Base-by-base conservation (phyloP, 306 rosid species). In the Cyamopsis tetragonoloba region DNA sequence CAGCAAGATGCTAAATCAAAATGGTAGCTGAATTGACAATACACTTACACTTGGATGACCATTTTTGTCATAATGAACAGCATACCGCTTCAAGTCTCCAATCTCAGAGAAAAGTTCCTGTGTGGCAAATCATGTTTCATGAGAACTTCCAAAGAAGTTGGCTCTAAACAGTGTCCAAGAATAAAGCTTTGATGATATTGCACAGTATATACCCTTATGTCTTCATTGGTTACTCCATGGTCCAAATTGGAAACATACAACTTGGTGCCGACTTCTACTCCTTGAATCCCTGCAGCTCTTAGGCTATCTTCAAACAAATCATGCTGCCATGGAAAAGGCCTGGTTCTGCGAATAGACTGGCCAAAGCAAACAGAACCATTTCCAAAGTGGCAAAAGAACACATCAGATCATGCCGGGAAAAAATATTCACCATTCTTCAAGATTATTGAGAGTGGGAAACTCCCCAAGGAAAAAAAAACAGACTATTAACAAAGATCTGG, bases 41-140 rank as follows among this genome's bases (percentile, higher is more conserved):
- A 35, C 24, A 80, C 99, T 82, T 81, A 93, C 99, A 79, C 87
- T 90, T 76, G 89, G 78, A 30, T 76, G 95, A 7, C 99, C 99
- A 81, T 85, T 85, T 69, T 76, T 90, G 86, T 93, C 92, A 80
- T 81, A 93, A 83, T 93, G 99, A 77, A 90, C 87, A 6, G 97
- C 95, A 76, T 69, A 88, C 70, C 91, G 86, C 88, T 86, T 90
- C 86, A 93, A 66, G 46, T 82, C 86, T 76, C 97, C 99, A 42
- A 93, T 84, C 86, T 93, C 96, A 23, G 96, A 62, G 72, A 93
- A 93, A 49, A 93, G 92, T 81, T 93, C 99, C 99, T 93, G 91
- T 79, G 84, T 83, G 81, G 90, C 82, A 86, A 71, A 72, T 73
- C 80, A 86, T 50, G 87, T 74, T 80, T 88, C 90, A 90, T 63